Evolutionary conservation across 2,329 filamentous ascomycete genomes (phyloP).

Genomic region (Fusarium aywerte): DNA sequence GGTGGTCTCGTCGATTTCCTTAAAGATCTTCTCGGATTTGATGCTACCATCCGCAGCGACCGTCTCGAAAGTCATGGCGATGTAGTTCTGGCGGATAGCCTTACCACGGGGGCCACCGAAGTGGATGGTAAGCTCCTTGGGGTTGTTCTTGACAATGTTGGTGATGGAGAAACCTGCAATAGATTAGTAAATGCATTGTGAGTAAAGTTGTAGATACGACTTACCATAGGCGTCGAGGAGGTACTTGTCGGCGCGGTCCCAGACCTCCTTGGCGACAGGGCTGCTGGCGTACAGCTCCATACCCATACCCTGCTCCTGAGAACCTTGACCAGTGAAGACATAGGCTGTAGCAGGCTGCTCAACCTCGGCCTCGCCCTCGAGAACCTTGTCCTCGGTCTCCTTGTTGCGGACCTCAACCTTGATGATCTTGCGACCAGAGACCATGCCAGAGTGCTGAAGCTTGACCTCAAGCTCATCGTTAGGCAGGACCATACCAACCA

Average conservation of each 20-base stretch:
- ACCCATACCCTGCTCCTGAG: conserved; percentile 99
- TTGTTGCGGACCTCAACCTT: conserved; percentile 97
- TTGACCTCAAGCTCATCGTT: conserved; percentile 96
- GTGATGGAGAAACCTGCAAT: conserved; percentile 87
- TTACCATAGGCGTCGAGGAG: conserved; percentile 98
- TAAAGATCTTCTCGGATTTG: conserved; percentile 99
- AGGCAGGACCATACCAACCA: conserved; percentile 98
- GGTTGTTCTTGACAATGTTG: conserved; percentile 99
- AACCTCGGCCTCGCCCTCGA: conserved; percentile 94
- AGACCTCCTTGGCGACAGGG: conserved; percentile 93
- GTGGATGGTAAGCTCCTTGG: conserved; percentile 97
- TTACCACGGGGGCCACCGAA: conserved; percentile 97
- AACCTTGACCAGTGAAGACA: conserved; percentile 97
- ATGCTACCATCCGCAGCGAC: conserved; percentile 89
- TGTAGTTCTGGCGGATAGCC: conserved; percentile 98
- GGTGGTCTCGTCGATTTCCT: conserved; percentile 92
- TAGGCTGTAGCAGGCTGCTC: conserved; percentile 97
- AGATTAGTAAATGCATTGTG: conserved; percentile 19
- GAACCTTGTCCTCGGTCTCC: conserved; percentile 95
- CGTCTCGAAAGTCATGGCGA: conserved; percentile 99
- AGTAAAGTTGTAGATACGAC: conserved; percentile 39
- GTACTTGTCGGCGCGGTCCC: conserved; percentile 97
- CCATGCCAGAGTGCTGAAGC: conserved; percentile 97
- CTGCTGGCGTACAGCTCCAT: conserved; percentile 98
- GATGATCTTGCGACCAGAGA: conserved; percentile 98